Evolutionary conservation across 768 basidiomycete genomes (phyloP).

Genomic region (Mycena indigotica): DNA sequence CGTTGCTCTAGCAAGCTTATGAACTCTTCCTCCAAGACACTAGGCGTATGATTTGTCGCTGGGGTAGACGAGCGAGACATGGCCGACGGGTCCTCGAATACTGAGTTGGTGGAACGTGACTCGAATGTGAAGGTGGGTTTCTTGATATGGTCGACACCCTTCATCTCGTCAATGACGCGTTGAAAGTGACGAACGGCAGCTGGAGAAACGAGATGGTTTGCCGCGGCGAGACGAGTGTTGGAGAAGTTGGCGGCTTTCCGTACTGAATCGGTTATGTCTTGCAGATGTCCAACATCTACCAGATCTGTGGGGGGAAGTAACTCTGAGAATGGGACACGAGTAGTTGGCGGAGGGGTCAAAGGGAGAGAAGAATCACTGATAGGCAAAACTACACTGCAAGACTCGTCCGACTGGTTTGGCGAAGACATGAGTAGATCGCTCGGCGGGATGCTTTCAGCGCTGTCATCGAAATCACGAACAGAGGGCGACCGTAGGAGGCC

Average conservation of each 20-base stretch:
- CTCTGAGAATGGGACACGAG: conserved; percentile 12
- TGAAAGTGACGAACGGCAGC: conserved; percentile 21
- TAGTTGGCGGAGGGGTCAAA: conserved; percentile 26
- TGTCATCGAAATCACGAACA: conserved; percentile 19
- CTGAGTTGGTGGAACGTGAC: conserved; percentile 1
- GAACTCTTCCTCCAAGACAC: conserved; percentile 23
- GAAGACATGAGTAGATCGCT: neutral
- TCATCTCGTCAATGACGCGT: conserved; percentile 25
- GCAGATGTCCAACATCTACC: conserved; percentile 3
- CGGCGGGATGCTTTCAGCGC: conserved; percentile 6
- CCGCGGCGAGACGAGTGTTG: neutral
- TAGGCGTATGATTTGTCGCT: conserved; percentile 1
- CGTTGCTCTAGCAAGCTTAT: conserved; percentile 11
- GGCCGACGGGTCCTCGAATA: neutral
- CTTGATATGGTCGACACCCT: conserved; percentile 5
- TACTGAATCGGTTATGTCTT: neutral
- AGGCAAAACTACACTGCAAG: neutral
- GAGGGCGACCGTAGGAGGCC: conserved; percentile 26
- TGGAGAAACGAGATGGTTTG: conserved; percentile 13
- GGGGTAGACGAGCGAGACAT: conserved; percentile 1
- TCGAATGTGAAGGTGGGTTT: conserved; percentile 1
- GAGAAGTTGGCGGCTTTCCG: neutral
- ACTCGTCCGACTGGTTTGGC: neutral
- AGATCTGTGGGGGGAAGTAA: conserved; percentile 5
- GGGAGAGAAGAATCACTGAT: conserved; percentile 16